phyloP scores from a whole-genome alignment of 1,284 basidiomycete species.

The Schizopora paradoxa region DNA sequence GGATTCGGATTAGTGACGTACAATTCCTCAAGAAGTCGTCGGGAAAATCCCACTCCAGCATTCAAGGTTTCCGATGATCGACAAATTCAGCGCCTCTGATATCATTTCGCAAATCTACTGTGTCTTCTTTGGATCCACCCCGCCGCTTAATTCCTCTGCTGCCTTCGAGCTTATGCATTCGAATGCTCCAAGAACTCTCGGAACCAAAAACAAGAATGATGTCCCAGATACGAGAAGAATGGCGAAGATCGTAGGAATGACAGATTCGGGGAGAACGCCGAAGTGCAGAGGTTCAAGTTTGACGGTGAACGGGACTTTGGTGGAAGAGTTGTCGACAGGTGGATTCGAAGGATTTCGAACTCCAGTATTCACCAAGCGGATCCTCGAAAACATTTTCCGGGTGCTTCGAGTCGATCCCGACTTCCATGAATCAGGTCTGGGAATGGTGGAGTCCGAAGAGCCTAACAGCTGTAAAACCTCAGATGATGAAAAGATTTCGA shows the following conservation, averaged over 20 bases:
- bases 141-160: too few relatives aligned
- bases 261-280: constrained; percentile 51
- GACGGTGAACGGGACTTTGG: constrained; percentile 42
- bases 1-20: too few relatives aligned
- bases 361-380: constrained; percentile 47
- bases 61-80: too few relatives aligned
- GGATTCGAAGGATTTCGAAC: constrained; percentile 35
- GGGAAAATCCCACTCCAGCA: too few relatives aligned
- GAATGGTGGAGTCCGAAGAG: constrained; percentile 16
- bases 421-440: constrained; percentile 13
- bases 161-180: too few relatives aligned
- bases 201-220: too few relatives aligned
- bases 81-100: too few relatives aligned
- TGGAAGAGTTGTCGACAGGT: background rate
- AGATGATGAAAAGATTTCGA: constrained; percentile 22
- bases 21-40: too few relatives aligned
- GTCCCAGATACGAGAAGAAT: constrained; percentile 34
- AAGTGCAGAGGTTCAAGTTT: constrained; percentile 53
- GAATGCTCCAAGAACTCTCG: too few relatives aligned
- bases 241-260: constrained; percentile 40
- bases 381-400: constrained; percentile 46
- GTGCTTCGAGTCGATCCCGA: constrained; percentile 22
- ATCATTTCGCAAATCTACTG: too few relatives aligned
- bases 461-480: constrained; percentile 11
- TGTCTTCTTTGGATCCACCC: too few relatives aligned